Percentiles rank a stretch among this genome's conserved stretches.
These are phyloP conservation scores for Tanacetum coccineum DNA, from an alignment of 129 eudicot species.

Conservation along the genomic window DNA sequence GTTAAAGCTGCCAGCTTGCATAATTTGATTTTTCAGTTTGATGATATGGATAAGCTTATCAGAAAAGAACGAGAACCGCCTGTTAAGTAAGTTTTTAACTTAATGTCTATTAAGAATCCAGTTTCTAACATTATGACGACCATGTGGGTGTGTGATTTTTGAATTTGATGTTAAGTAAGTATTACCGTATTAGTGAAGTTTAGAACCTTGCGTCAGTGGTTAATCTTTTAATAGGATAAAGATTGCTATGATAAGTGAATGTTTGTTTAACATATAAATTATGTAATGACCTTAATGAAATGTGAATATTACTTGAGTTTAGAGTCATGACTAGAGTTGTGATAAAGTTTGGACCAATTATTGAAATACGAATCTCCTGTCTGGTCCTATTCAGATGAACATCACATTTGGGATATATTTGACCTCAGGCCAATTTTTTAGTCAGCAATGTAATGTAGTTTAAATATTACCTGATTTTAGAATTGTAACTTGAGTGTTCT, in stretches of 20 bases:
- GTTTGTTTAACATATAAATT: background rate
- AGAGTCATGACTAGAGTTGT: no score
- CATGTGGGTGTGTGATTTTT: no score
- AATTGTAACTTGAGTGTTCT: background rate
- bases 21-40: constrained; percentile 82
- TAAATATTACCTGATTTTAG: background rate
- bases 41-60: constrained; percentile 78
- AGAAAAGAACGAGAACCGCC: constrained; percentile 88
- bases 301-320: background rate
- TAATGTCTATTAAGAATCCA: no score
- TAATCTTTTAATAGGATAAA: background rate
- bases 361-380: no score
- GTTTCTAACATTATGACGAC: no score
- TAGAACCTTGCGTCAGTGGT: background rate
- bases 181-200: background rate
- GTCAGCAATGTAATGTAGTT: background rate
- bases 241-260: background rate
- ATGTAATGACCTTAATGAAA: background rate
- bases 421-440: no score
- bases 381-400: no score
- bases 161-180: no score
- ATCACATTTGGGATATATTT: no score
- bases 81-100: constrained; percentile 59
- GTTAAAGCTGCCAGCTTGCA: constrained; percentile 96
- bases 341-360: no score